These are phyloP conservation scores for Suhomyces yuchorum DNA, from an alignment of 1,139 yeast species.

Conservation along the genomic window DNA sequence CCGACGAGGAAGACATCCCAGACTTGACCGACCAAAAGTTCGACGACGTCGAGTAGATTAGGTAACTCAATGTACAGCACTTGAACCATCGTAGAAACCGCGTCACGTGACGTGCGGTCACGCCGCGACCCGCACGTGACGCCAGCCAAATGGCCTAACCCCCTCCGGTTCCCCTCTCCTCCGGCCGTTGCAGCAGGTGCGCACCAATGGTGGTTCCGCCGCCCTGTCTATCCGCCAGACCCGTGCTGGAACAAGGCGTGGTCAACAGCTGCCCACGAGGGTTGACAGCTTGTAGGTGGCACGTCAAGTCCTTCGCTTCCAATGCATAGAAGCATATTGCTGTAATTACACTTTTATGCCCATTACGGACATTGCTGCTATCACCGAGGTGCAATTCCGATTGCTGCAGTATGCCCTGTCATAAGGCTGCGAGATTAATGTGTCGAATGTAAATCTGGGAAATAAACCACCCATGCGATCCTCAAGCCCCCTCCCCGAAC, in stretches of 20 bases:
- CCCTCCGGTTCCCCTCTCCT: too few species aligned
- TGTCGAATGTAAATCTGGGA: neutral
- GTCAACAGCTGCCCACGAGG: too few species aligned
- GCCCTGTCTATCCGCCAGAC: neutral
- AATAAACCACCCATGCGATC: neutral
- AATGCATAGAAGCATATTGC: neutral
- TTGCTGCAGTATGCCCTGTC: neutral
- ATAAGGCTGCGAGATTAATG: neutral
- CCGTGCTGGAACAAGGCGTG: constrained; percentile 2
- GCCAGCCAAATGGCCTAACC: too few species aligned
- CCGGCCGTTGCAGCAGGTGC: too few species aligned
- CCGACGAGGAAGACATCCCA: constrained; percentile 79
- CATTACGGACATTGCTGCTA: neutral
- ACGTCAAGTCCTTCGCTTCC: neutral
- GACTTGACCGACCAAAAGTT: constrained; percentile 94
- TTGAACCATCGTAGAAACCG: neutral
- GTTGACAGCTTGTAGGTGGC: too few species aligned
- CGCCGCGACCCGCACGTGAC: neutral
- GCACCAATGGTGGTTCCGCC: neutral
- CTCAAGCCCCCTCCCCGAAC: constrained; percentile 1
- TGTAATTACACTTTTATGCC: neutral
- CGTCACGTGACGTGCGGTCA: neutral
- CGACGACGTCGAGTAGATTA: constrained; percentile 72
- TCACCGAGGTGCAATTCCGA: neutral
- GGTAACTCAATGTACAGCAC: neutral